Evolutionary conservation across 768 basidiomycete species (phyloP).

Genomic region (Leccinum subgranulosum): DNA sequence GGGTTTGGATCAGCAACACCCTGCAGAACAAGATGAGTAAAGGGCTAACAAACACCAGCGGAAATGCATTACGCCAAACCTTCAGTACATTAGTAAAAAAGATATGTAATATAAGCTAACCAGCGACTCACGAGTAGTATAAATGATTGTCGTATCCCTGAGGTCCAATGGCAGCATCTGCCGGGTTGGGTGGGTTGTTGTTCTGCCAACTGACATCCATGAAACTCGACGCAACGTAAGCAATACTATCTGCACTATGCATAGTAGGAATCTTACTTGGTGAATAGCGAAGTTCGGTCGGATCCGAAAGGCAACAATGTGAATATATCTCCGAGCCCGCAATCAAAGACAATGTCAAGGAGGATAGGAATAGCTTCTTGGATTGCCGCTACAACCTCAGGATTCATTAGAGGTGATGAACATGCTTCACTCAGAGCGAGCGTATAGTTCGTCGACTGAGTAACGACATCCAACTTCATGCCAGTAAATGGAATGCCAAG

Average conservation of each 20-base stretch:
- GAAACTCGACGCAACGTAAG: constrained; percentile 46
- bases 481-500: constrained; percentile 48
- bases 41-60: neutral
- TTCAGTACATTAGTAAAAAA: constrained; percentile 22
- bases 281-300: constrained; percentile 29
- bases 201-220: constrained; percentile 82
- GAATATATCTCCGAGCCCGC: constrained; percentile 22
- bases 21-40: constrained; percentile 31
- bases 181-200: constrained; percentile 68
- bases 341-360: constrained; percentile 22
- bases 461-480: constrained; percentile 5
- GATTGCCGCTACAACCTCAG: constrained; percentile 33
- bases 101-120: neutral
- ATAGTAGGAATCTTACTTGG: constrained; percentile 33
- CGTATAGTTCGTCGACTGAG: constrained; percentile 35
- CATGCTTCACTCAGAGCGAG: constrained; percentile 28
- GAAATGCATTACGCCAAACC: constrained; percentile 51
- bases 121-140: constrained; percentile 59
- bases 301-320: constrained; percentile 18
- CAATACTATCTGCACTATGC: neutral
- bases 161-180: constrained; percentile 63
- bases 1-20: constrained; percentile 68
- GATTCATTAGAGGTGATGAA: constrained; percentile 20
- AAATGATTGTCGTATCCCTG: constrained; percentile 78
- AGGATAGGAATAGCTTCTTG: constrained; percentile 38